Base-by-base conservation (phyloP, 768 basidiomycete genomes). In the Jaapia argillacea region DNA sequence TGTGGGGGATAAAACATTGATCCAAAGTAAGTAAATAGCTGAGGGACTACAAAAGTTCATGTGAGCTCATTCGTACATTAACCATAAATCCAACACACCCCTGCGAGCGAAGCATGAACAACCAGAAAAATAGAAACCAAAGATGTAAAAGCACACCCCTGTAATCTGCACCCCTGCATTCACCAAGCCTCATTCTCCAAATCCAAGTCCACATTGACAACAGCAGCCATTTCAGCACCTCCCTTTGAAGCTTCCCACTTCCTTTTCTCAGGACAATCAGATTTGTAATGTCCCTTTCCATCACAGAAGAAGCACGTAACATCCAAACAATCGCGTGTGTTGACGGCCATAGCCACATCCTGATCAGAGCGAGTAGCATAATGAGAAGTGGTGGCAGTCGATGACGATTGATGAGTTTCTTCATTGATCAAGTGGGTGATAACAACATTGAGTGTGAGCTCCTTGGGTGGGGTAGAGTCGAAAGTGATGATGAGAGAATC, bases 341-440 rank as follows among this genome's bases (percentile, higher is more conserved):
- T 42, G 16, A 36, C 39, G 21, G 41, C 26, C n/a, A 42, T 41
- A n/a, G 10, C 45, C 36, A 51, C 51, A 16, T 18, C 33, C 25
- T 24, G 40, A 23, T 14, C 14, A 18, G 27, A 7, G 35, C 27
- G 38, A 4, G 27, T 26, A 25, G 18, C 24, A 25, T 31, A 37
- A 24, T 16, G 42, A 18, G 33, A 43, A 40, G 28, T 36, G 18
- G 26, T 31, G 13, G 23, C 24, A 26, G 45, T 25, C 20, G 6
- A 12, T 16, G 41, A 20, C 16, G 25, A 46, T 20, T 52, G 54
- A 26, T 47, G 54, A 6, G 43, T 48, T 44, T 66, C 59, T 36
- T 64, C 57, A 37, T 66, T 63, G 16, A 66, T 45, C 6, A 66
- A 39, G 6, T 55, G 51, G 4, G 51, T 42, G 21, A 62, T 51